Evolutionary conservation across 805 yeast genomes (phyloP).

Genomic region (Cyberlindnera mrakii): DNA sequence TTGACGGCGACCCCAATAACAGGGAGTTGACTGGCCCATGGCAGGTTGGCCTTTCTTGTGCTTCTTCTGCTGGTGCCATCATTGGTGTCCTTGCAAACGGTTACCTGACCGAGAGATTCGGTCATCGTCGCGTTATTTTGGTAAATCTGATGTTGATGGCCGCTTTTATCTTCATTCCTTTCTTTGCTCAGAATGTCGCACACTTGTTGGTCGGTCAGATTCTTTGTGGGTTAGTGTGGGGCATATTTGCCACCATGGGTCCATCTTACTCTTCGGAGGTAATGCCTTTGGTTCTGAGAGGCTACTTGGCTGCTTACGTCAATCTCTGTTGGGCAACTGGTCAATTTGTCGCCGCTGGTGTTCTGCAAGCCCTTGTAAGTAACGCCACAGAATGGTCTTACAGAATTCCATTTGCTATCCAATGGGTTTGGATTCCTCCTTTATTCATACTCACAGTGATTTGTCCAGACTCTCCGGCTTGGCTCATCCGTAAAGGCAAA

Average conservation of each 20-base stretch:
- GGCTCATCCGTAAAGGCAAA: slow-evolving; percentile 39
- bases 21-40: slow-evolving; percentile 35
- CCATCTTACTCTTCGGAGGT: slow-evolving; percentile 38
- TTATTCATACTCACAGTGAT: slow-evolving; percentile 34
- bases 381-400: slow-evolving; percentile 34
- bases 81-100: slow-evolving; percentile 25
- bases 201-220: slow-evolving; percentile 36
- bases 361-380: slow-evolving; percentile 32
- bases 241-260: slow-evolving; percentile 33
- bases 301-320: slow-evolving; percentile 33
- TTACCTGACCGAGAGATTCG: slow-evolving; percentile 28
- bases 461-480: slow-evolving; percentile 58
- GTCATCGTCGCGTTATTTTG: slow-evolving; percentile 31
- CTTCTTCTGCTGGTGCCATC: slow-evolving; percentile 27
- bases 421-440: slow-evolving; percentile 56
- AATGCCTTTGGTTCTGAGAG: slow-evolving; percentile 35
- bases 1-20: slow-evolving; percentile 16
- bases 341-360: slow-evolving; percentile 48
- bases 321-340: slow-evolving; percentile 42
- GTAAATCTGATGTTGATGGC: slow-evolving; percentile 26
- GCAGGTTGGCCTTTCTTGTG: slow-evolving; percentile 37
- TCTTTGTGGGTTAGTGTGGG: slow-evolving; percentile 38
- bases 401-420: slow-evolving; percentile 50
- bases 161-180: slow-evolving; percentile 34
- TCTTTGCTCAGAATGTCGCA: slow-evolving; percentile 32